Conservation (phyloP, 768 basidiomycete species). For the Xerocomellus amylosporus region DNA sequence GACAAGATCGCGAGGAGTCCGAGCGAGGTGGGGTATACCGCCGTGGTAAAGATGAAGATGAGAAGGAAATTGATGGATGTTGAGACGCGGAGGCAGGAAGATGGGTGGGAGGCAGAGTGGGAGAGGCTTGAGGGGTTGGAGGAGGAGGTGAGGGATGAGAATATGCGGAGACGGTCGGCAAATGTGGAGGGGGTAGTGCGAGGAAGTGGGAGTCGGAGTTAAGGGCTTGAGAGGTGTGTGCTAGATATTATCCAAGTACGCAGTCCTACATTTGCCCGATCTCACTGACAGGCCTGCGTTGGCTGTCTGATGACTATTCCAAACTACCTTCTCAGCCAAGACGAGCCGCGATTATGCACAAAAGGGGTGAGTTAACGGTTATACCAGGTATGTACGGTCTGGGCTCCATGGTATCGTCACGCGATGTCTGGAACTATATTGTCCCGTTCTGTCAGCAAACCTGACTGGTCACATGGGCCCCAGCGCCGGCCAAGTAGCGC, state of each 20-base stretch:
- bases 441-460: too few relatives aligned
- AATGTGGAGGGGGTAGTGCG: background rate
- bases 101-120: slow-evolving; percentile 27
- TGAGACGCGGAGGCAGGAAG: slow-evolving; percentile 35
- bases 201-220: background rate
- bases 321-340: too few relatives aligned
- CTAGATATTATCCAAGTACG: background rate
- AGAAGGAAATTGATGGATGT: slow-evolving; percentile 47
- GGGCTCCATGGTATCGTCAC: background rate
- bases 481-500: too few relatives aligned
- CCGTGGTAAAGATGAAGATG: slow-evolving; percentile 53
- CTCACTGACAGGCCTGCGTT: background rate
- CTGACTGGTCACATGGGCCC: too few relatives aligned
- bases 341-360: too few relatives aligned
- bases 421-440: too few relatives aligned
- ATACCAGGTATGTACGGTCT: too few relatives aligned
- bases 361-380: too few relatives aligned
- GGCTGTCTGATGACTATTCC: background rate
- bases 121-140: slow-evolving; percentile 28
- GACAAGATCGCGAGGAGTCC: slow-evolving; percentile 43
- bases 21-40: slow-evolving; percentile 71
- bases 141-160: slow-evolving; percentile 30
- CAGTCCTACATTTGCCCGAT: background rate
- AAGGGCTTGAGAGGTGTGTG: slow-evolving; percentile 5
- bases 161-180: slow-evolving; percentile 17